A percentile compares a stretch with the other conserved stretches of the same genome.
phyloP scores from a whole-genome alignment of 1,284 basidiomycete species.

The Mycosarcoma maydis region DNA sequence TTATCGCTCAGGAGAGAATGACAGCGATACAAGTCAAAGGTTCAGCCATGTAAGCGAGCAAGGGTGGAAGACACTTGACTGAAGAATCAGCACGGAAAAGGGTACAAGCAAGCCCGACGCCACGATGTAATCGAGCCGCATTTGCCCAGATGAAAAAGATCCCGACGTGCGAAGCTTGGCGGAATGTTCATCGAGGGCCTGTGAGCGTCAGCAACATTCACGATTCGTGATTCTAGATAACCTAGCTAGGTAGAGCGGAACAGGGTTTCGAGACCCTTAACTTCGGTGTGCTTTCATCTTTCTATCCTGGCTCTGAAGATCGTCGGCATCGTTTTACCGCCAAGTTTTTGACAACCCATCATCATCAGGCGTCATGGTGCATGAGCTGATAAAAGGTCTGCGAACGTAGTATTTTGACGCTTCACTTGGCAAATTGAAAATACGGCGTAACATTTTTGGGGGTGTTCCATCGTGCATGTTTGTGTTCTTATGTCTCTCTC shows the following conservation, averaged over 20 bases:
- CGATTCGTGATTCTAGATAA: too few species aligned
- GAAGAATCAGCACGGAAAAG: neutral
- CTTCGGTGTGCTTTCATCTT: neutral
- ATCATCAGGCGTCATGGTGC: slow-evolving; percentile 2
- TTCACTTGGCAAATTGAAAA: too few species aligned
- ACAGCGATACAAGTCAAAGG: too few species aligned
- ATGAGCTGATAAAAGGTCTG: neutral
- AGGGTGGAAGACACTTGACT: neutral
- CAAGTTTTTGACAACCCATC: too few species aligned
- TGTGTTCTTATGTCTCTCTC: too few species aligned
- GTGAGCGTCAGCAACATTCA: neutral
- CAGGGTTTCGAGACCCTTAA: neutral
- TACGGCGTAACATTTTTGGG: too few species aligned
- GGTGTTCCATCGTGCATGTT: too few species aligned
- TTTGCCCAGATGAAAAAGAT: neutral
- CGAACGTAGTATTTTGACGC: too few species aligned
- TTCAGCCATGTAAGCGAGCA: too few species aligned
- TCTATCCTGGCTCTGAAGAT: neutral
- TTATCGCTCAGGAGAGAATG: too few species aligned
- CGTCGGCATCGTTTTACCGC: neutral
- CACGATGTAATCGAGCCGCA: slow-evolving; percentile 12
- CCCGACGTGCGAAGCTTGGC: neutral
- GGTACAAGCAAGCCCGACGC: neutral
- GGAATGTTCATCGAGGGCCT: too few species aligned
- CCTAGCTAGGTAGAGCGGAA: too few species aligned